phyloP scores from a whole-genome alignment of 371 early-diverging fungal genomes.

The Rhizopus stolonifer region DNA sequence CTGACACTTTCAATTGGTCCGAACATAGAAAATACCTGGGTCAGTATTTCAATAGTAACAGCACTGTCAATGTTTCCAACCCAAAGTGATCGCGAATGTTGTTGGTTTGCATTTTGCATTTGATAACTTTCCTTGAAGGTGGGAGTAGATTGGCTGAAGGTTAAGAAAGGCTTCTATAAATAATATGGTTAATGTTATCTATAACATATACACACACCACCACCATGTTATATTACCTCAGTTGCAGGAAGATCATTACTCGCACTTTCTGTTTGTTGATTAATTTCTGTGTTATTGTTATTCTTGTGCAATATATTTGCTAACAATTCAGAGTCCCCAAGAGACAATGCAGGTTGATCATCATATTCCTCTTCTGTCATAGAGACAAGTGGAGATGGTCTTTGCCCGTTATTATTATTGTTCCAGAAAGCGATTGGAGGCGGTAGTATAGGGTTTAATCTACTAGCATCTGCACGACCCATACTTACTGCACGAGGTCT shows the following conservation, averaged over 20 bases:
- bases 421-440: constrained; percentile 21
- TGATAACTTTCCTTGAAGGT: constrained; percentile 12
- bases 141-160: constrained; percentile 40
- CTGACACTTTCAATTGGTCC: constrained; percentile 93
- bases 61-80: constrained; percentile 89
- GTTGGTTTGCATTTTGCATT: constrained; percentile 18
- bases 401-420: constrained; percentile 27
- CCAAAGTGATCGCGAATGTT: constrained; percentile 85
- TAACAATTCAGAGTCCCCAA: constrained; percentile 50
- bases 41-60: constrained; percentile 78
- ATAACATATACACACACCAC: too few species aligned
- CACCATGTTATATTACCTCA: too few species aligned
- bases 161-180: constrained; percentile 29
- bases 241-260: neutral
- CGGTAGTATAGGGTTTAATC: neutral
- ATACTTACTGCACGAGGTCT: constrained; percentile 64
- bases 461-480: constrained; percentile 53
- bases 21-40: constrained; percentile 82
- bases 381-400: constrained; percentile 43
- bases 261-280: neutral
- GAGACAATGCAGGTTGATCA: constrained; percentile 32
- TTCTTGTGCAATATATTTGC: constrained; percentile 42
- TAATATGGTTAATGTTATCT: neutral
- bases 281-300: constrained; percentile 1
- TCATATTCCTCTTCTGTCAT: constrained; percentile 37